Base-by-base conservation (phyloP, 352 stramenopile species). In the Globisporangium rhizosaccharum region DNA sequence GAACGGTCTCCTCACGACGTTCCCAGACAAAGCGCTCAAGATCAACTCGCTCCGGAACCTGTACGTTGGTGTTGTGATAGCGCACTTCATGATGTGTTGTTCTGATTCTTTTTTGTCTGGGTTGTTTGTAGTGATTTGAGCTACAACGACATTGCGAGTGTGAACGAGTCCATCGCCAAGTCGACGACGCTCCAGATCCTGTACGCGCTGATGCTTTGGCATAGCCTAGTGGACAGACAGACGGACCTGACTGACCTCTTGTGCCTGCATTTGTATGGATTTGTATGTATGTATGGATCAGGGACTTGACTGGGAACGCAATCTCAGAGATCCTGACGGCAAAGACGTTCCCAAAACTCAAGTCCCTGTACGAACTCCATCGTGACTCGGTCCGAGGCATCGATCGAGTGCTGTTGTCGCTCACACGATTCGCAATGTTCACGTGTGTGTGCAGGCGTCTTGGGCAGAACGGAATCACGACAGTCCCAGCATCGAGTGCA, bases 21-120 rank as follows among this genome's bases (percentile, higher is more conserved):
- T 56, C 33, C 51, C 51, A 2, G 42, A 47, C 18, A 46, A 33
- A 18, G 51, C 23, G 51, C 51, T 56, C 33, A 56, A 56, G 51
- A 45, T 56, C 51, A 56, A 33, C 8, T 17, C n/a, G 11, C 51
- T 56, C 51, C 33, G 51, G 30, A 47, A 41, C 11, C 36, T 56
- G 51, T 56, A 25, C 51, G 51, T 14, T 26, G 28, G 2, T 15
- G 28, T 47, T 14, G 9, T 44, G 51, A 47, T 28, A 20, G n/a
- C 28, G n/a, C 28, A 20, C 9, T 7, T 5, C 26, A 30, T 45
- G 30, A 17, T 26, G 17, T 6, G 50, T 55, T 20, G 25, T 23
- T 23, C 41, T 47, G 15, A 47, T 20, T 47, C 15, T 20, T 47
- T 15, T 46, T 20, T 30, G 18, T 33, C 11, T n/a, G n/a, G 7